Percentiles rank a stretch among this genome's conserved stretches.
Evolutionary conservation across 2,329 filamentous ascomycete species (phyloP).

Genomic region (Pleoardoris graminearum): DNA sequence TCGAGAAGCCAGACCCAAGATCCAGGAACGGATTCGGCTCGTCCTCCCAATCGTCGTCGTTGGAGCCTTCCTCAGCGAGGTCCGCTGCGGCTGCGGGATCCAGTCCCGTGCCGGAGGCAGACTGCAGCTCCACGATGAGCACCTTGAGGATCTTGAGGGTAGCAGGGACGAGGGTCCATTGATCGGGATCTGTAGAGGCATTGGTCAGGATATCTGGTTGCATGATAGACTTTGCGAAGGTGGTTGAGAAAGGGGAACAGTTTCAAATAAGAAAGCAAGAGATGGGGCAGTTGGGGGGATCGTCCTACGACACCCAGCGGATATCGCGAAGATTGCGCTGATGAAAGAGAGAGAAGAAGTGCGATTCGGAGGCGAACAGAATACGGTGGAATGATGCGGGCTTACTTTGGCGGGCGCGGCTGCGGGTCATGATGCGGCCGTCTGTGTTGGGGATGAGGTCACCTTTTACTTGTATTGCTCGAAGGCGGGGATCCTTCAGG

Average conservation of each 20-base stretch:
- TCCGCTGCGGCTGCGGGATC: conserved; percentile 64
- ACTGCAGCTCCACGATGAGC: conserved; percentile 86
- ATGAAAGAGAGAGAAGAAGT: neutral
- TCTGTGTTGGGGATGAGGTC: conserved; percentile 76
- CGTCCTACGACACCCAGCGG: too few species aligned
- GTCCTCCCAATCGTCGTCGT: conserved; percentile 74
- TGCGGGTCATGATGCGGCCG: conserved; percentile 89
- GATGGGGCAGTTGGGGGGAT: neutral
- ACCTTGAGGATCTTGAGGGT: conserved; percentile 96
- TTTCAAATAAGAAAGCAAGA: neutral
- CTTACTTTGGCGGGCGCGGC: conserved; percentile 80
- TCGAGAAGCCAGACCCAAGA: conserved; percentile 61
- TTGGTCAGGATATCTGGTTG: conserved; percentile 15
- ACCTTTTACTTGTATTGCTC: conserved; percentile 83
- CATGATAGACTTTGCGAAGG: neutral
- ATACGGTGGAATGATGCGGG: conserved; percentile 4
- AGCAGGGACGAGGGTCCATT: conserved; percentile 83
- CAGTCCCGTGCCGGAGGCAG: conserved; percentile 70
- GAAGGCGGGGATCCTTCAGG: conserved; percentile 78
- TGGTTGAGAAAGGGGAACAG: neutral
- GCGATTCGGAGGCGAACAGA: neutral
- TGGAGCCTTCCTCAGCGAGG: conserved; percentile 69
- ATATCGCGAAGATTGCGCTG: neutral
- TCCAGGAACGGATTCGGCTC: conserved; percentile 73
- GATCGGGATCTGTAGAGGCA: conserved; percentile 71